Percentiles rank a stretch among this genome's conserved stretches.
phyloP scores from a whole-genome alignment of 306 rosid genomes.

The Sphenostylis stenocarpa region DNA sequence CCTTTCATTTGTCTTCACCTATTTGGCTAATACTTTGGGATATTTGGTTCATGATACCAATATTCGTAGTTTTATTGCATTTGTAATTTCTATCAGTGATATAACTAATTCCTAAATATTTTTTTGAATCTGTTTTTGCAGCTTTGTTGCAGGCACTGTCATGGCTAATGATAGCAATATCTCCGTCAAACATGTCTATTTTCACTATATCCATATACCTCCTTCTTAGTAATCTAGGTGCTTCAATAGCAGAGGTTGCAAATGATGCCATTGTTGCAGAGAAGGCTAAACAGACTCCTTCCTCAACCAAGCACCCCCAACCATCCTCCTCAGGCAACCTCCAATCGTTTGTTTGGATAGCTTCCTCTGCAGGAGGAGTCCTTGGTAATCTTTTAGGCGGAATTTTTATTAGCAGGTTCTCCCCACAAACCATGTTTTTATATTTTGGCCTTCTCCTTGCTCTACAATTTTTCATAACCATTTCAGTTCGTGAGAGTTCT shows the following conservation, averaged over 20 bases:
- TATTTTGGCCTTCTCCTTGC: constrained; percentile 58
- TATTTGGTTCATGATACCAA: not conserved
- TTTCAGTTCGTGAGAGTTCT: constrained; percentile 58
- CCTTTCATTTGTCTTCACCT: not conserved
- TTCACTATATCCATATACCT: constrained; percentile 61
- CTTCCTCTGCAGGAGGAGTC: constrained; percentile 85
- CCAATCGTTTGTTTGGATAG: constrained; percentile 91
- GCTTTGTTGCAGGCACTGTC: constrained; percentile 89
- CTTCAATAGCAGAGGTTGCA: constrained; percentile 92
- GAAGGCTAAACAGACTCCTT: constrained; percentile 55
- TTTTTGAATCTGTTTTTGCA: constrained; percentile 47
- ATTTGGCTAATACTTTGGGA: not conserved
- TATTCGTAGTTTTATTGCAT: constrained; percentile 3
- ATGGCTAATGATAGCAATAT: constrained; percentile 76
- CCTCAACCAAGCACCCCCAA: constrained; percentile 46
- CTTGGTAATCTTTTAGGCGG: constrained; percentile 85
- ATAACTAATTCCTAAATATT: constrained; percentile 9
- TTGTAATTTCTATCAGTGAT: not conserved
- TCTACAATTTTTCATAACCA: constrained; percentile 70
- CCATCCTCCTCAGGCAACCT: constrained; percentile 69
- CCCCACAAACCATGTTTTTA: constrained; percentile 65
- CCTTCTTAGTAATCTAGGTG: constrained; percentile 86
- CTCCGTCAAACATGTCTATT: constrained; percentile 64
- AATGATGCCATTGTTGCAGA: constrained; percentile 96
- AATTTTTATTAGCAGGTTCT: constrained; percentile 51